Base-by-base conservation (phyloP, 192 early-diverging fungal species). In the Paraglomus brasilianum region DNA sequence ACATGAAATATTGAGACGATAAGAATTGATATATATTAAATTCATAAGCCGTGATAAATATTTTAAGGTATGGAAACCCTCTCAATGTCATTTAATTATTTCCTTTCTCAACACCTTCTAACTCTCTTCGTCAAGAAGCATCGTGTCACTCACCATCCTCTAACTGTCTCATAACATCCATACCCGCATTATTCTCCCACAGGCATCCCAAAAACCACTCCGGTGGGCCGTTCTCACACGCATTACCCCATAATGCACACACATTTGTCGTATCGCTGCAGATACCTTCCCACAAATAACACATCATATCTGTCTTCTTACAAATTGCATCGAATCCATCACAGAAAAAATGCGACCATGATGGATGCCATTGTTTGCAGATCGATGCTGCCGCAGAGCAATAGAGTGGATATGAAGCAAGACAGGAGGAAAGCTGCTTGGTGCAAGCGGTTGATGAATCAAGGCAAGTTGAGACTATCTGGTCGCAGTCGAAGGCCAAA, bases 171-270 rank as follows among this genome's bases (percentile, higher is more conserved):
- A 52, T 4, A 22, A 80, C 61, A 19, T 65, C 36, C 46, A 77
- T 70, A 15, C 52, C 71, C 19, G 72, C 69, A 52, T 80, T 75
- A 51, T 80, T 80, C 24, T 80, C 75, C 75, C 75, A 80, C 5
- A 80, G 60, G 44, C 78, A 80, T 3, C n/a, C 38, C 7, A 79
- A 15, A 7, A 69, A 50, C 74, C 72, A 71, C 8, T 67, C 51
- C 2, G 77, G 77, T 15, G 75, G 36, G 1, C 70, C 49, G 38
- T 56, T 65, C 45, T 50, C 14, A 39, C 78, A 80, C 30, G 73
- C 67, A 8, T 66, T 62, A 0, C 72, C 70, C 70, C 70, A 77
- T 14, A 77, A 19, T 5, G 57, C 50, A 41, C 78, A 80, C 5
- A 77, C 13, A 1, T 74, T 74, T 19, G 66, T 36, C 50, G 64